phyloP scores from a whole-genome alignment of 495 filamentous ascomycete species.

The Paragyromitra xinjiangensis region DNA sequence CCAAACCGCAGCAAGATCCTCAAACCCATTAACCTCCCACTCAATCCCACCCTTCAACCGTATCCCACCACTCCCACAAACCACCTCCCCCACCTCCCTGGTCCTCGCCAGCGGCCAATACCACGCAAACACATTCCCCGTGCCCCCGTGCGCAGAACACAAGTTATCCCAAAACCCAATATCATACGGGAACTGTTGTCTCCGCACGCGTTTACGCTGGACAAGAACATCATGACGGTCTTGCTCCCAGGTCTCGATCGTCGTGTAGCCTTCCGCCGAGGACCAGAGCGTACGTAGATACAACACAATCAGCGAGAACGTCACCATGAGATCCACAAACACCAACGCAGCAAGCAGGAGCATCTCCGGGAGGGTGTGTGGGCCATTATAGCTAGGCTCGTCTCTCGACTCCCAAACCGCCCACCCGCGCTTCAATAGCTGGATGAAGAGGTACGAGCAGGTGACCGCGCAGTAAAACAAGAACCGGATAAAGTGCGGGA shows the following conservation, averaged over 20 bases:
- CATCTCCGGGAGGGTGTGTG: constrained; percentile 43
- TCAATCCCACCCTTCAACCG: constrained; percentile 53
- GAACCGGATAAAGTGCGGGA: constrained; percentile 91
- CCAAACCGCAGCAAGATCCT: constrained; percentile 74
- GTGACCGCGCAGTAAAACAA: constrained; percentile 76
- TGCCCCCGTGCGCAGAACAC: constrained; percentile 75
- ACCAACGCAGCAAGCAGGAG: constrained; percentile 38
- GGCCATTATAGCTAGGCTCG: constrained; percentile 32
- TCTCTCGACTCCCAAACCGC: constrained; percentile 32
- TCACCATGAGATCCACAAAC: constrained; percentile 25
- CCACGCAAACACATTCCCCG: constrained; percentile 63
- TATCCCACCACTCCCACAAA: constrained; percentile 30
- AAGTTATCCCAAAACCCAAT: constrained; percentile 85
- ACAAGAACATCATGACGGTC: constrained; percentile 83
- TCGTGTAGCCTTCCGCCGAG: constrained; percentile 72
- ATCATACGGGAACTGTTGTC: constrained; percentile 91
- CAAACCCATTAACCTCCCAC: constrained; percentile 87
- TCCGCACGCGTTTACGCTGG: constrained; percentile 66
- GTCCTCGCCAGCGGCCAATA: constrained; percentile 71
- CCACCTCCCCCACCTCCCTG: constrained; percentile 26
- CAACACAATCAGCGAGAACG: constrained; percentile 43
- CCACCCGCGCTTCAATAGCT: constrained; percentile 55
- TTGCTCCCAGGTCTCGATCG: constrained; percentile 93
- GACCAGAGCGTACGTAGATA: constrained; percentile 66
- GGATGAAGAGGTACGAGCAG: constrained; percentile 69